phyloP scores from a whole-genome alignment of 2,329 filamentous ascomycete genomes.

The Pseudonectria foliicola region DNA sequence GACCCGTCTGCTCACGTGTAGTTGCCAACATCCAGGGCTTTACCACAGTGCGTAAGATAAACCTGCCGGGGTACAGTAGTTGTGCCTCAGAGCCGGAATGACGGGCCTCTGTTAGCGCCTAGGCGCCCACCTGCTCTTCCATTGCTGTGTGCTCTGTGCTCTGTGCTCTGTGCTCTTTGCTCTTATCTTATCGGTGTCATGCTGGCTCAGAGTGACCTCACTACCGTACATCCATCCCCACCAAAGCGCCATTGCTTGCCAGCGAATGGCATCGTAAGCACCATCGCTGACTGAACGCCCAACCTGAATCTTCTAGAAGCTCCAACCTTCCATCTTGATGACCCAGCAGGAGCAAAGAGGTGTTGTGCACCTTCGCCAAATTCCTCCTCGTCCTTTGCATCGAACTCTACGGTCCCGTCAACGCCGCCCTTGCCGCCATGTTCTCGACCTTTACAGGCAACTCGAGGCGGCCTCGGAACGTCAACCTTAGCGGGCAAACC shows the following conservation, averaged over 20 bases:
- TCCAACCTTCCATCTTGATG: constrained; percentile 3
- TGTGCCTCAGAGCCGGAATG: too few relatives aligned
- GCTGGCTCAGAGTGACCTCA: constrained; percentile 12
- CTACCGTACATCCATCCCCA: constrained; percentile 12
- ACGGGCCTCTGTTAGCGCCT: too few relatives aligned
- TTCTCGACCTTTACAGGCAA: constrained; percentile 87
- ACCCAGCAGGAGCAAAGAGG: constrained; percentile 1
- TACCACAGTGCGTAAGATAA: too few relatives aligned
- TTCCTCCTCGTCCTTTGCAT: constrained; percentile 5
- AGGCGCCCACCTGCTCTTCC: too few relatives aligned
- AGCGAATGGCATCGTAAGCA: constrained; percentile 13
- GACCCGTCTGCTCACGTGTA: too few relatives aligned
- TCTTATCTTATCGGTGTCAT: constrained; percentile 1
- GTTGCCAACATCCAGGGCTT: too few relatives aligned
- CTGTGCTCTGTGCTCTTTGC: too few relatives aligned
- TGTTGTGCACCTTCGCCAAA: constrained; percentile 9
- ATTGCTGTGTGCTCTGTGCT: too few relatives aligned
- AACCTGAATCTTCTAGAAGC: constrained; percentile 23
- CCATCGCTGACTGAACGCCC: constrained; percentile 18
- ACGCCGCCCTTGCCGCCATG: constrained; percentile 45
- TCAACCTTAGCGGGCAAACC: constrained; percentile 84
- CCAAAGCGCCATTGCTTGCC: constrained; percentile 11
- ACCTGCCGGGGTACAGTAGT: too few relatives aligned
- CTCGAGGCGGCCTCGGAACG: constrained; percentile 78
- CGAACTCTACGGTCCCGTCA: constrained; percentile 5